Percentiles rank a stretch among this genome's conserved stretches.
Conservation (phyloP, 306 rosid genomes). For the Casuarina equisetifolia region DNA sequence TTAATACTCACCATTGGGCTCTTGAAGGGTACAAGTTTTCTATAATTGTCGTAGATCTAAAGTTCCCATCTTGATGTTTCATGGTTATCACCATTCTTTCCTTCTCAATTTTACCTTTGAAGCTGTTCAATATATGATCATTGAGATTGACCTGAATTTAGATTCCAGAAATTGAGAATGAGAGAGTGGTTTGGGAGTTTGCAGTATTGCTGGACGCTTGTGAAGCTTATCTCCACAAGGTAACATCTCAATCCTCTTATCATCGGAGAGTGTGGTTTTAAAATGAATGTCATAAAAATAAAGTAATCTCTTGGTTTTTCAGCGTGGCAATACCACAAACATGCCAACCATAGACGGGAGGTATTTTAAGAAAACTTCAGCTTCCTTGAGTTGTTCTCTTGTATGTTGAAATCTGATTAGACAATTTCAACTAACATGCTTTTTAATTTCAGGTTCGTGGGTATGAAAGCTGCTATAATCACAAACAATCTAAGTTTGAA, state of each 20-base stretch:
- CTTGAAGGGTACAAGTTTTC: not conserved
- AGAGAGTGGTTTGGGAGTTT: conserved; percentile 75
- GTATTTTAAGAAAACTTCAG: conserved; percentile 31
- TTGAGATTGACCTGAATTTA: conserved; percentile 58
- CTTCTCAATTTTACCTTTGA: not conserved
- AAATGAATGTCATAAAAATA: conserved; percentile 5
- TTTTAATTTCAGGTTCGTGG: conserved; percentile 78
- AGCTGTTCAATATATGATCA: conserved; percentile 2
- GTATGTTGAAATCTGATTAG: not conserved
- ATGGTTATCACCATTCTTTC: conserved; percentile 10
- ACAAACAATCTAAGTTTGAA: conserved; percentile 62
- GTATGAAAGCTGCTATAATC: conserved; percentile 81
- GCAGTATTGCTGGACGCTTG: conserved; percentile 66
- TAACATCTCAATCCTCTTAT: conserved; percentile 31
- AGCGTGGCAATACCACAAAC: conserved; percentile 36
- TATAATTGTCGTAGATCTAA: not conserved
- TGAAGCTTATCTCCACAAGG: conserved; percentile 40
- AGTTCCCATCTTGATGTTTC: not conserved
- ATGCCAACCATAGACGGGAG: conserved; percentile 63
- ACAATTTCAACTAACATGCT: conserved; percentile 18
- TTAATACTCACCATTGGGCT: not conserved
- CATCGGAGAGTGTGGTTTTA: conserved; percentile 1
- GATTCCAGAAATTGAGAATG: conserved; percentile 85
- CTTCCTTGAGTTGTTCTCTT: conserved; percentile 7
- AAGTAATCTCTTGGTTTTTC: conserved; percentile 28